phyloP scores from a whole-genome alignment of 306 rosid genomes.

The Bauhinia variegata region DNA sequence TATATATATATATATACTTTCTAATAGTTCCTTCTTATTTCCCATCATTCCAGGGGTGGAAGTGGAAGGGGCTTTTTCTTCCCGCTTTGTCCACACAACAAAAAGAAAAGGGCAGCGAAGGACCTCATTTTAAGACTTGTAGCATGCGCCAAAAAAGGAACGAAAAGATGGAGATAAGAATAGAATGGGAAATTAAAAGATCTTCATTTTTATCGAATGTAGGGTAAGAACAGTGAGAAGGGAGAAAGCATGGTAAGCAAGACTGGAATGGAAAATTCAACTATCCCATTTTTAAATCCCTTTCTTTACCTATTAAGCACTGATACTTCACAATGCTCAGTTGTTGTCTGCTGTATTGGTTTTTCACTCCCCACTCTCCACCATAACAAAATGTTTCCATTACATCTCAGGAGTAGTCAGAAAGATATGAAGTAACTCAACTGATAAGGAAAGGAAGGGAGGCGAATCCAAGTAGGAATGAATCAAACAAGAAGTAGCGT shows the following conservation, averaged over 20 bases:
- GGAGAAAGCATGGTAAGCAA: background rate
- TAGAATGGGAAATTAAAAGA: background rate
- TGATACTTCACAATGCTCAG: no score
- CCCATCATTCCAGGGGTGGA: background rate
- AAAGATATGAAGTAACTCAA: no score
- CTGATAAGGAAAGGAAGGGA: no score
- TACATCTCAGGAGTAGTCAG: no score
- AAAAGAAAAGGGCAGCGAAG: background rate
- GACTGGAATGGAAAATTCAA: background rate
- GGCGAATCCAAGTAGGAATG: no score
- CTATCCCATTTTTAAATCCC: background rate
- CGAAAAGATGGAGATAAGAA: background rate
- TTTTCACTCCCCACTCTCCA: no score
- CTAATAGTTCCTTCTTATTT: background rate
- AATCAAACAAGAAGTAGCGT: no score
- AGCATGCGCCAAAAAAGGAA: background rate
- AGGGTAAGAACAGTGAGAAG: background rate
- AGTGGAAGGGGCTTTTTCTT: background rate
- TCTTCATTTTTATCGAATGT: background rate
- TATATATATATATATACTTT: no score
- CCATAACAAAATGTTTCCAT: no score
- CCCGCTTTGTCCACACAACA: constrained; percentile 1
- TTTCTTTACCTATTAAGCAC: no score
- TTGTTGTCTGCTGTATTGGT: no score
- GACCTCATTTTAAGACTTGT: constrained; percentile 6